phyloP scores from a whole-genome alignment of 1,139 yeast species.

The Blastobotrys petasosporus region DNA sequence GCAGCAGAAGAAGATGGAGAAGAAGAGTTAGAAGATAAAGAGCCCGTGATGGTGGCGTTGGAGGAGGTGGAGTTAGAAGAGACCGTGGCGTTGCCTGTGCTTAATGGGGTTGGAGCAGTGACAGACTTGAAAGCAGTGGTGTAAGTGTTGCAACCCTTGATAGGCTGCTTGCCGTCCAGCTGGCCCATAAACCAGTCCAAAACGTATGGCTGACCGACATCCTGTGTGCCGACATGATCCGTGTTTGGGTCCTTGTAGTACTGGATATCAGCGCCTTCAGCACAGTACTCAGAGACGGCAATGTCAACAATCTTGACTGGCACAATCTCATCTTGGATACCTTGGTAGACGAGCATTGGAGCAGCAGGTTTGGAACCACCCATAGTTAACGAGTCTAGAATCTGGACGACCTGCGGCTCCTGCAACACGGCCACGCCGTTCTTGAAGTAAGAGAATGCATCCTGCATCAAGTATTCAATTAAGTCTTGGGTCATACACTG shows the following conservation, averaged over 20 bases:
- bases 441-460: constrained; percentile 21
- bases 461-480: constrained; percentile 17
- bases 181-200: constrained; percentile 17
- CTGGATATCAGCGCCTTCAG: constrained; percentile 23
- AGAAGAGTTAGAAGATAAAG: too few species aligned
- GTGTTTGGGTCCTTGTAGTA: constrained; percentile 22
- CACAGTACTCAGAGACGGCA: constrained; percentile 23
- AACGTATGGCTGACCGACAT: constrained; percentile 16
- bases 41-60: not conserved
- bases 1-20: not conserved
- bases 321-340: constrained; percentile 25
- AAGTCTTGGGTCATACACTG: constrained; percentile 20
- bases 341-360: constrained; percentile 27
- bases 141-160: constrained; percentile 10
- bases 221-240: constrained; percentile 16
- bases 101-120: not conserved
- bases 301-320: constrained; percentile 20
- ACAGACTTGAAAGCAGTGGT: constrained; percentile 5
- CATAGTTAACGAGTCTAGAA: constrained; percentile 16
- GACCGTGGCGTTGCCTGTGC: not conserved
- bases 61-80: not conserved
- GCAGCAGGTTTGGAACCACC: constrained; percentile 21
- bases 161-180: constrained; percentile 12
- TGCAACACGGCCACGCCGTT: constrained; percentile 19
- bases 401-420: constrained; percentile 3